These are phyloP conservation scores for Agaricales sp. DNA, from an alignment of 1,284 basidiomycete genomes.

Conservation along the genomic window DNA sequence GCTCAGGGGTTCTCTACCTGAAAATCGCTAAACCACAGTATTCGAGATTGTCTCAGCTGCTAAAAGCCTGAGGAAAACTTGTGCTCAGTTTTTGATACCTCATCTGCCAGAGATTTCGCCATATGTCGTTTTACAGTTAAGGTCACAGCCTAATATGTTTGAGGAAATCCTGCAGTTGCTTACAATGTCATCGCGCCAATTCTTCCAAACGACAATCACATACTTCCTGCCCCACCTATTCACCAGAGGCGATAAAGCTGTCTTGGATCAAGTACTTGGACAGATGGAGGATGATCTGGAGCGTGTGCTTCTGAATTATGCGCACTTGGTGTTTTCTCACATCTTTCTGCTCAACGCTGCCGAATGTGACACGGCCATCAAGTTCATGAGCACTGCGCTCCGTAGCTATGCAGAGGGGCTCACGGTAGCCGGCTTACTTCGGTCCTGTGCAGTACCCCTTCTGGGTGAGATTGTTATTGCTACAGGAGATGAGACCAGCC, in stretches of 20 bases:
- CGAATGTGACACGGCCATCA: constrained; percentile 45
- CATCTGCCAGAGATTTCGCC: constrained; percentile 66
- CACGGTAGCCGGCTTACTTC: constrained; percentile 48
- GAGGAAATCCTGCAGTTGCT: constrained; percentile 57
- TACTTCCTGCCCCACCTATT: constrained; percentile 68
- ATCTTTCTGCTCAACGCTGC: constrained; percentile 52
- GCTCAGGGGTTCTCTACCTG: no score
- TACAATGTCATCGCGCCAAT: constrained; percentile 42
- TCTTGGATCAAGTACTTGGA: constrained; percentile 32
- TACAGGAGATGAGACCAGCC: constrained; percentile 55
- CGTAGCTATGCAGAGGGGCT: constrained; percentile 24
- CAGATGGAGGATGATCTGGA: constrained; percentile 38
- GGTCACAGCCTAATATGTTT: constrained; percentile 47
- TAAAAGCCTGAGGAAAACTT: constrained; percentile 47
- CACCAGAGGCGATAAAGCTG: constrained; percentile 43
- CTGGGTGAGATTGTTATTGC: constrained; percentile 68
- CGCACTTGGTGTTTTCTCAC: constrained; percentile 60
- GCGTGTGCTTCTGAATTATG: constrained; percentile 49
- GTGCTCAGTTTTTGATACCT: constrained; percentile 55
- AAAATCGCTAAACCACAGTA: constrained; percentile 5
- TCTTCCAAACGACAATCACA: constrained; percentile 57
- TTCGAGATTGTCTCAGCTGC: constrained; percentile 52
- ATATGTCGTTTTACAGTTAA: constrained; percentile 51
- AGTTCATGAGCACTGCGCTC: constrained; percentile 51
- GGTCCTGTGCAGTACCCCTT: constrained; percentile 55